Evolutionary conservation across 78 protist genomes (phyloP), one percentile per base, ranked within the genome.

Genomic region (Anaeramoeba ignava): DNA sequence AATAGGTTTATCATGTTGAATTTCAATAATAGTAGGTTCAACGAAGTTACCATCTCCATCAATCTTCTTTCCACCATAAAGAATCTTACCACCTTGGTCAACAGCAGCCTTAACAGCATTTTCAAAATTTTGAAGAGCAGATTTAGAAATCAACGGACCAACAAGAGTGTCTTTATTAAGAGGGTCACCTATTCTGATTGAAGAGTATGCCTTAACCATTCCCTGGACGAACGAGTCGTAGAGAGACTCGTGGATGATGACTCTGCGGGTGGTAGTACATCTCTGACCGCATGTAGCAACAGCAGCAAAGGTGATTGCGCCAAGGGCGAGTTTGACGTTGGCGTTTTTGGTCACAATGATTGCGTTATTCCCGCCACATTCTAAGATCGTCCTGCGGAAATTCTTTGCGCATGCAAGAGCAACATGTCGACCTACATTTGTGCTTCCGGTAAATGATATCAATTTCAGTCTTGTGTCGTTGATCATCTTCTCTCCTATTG

Each of bases 281-380:
- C 97, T 84, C 83, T 94, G 97, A 34, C 97, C 97, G 27, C 92
- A 83, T 82, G 97, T 94, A 39, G 96, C 97, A 37, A 94, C 95
- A 0, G 96, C 17, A 27, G 90, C 95, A 38, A n/a, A n/a, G n/a
- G n/a, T n/a, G n/a, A n/a, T n/a, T n/a, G n/a, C 67, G 27, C 83
- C 94, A 67, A 94, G 78, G 12, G 91, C 93, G 34, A 94, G 3
- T 81, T 94, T 79, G 68, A 94, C 95, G 54, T 92, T 93, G 41
- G 88, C 92, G 31, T 39, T 31, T 31, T 79, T 31, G n/a, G n/a
- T n/a, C 27, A 23, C 27, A 34, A 94, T 42, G 82, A 93, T 34
- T 81, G 95, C 97, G 85, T 93, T 93, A 90, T 94, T 94, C 78
- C 97, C 97, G 39, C 97, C 97, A 17, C 93, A 84, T 81, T 94